Evolutionary conservation across 2,329 filamentous ascomycete species (phyloP), one percentile per base, ranked within the genome.

Genomic region (Alternaria panax): DNA sequence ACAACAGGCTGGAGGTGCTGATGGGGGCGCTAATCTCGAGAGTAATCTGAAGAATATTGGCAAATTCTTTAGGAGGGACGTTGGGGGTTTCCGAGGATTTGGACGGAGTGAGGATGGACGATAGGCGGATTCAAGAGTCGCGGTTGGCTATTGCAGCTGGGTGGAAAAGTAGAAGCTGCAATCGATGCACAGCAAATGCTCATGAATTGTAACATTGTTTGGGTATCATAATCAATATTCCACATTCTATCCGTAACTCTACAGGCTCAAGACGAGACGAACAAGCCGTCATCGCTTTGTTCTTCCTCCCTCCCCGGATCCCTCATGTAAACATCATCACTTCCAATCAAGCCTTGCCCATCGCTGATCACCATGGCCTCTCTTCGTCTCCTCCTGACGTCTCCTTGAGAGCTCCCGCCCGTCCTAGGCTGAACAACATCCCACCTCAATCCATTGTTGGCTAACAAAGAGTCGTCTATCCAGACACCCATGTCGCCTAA

Each of bases 41-140:
- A 93, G 96, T 79, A 97, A 97, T 78, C 77, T 98, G 79, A 93
- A 92, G 81, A 97, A 92, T 76, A 92, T 99, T 79, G 94, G 94
- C 24, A 97, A 96, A 80, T 97, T 98, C 80, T 98, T 98, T 82
- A 88, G 90, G 63, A 84, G 94, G 64, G 94, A 97, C 81, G 89
- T 94, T 64, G 91, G 91, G 1, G 70, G 68, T 0, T 78, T 78
- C 46, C 71, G 74, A 47, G 73, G 76, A 7, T 79, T 78, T 67
- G 76, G 76, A 9, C 64, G 75, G 51, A 74, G 63, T 51, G 73
- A 75, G 16, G 74, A 74, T 56, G 72, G 58, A 43, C 70, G 59
- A 55, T 75, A 72, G 57, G 38, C 4, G 30, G 11, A n/a, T 11
- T 16, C 8, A 12, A 22, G 45, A 20, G 18, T 24, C 3, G 20